Base-by-base conservation (phyloP, 495 filamentous ascomycete genomes). In the Podospora comata region DNA sequence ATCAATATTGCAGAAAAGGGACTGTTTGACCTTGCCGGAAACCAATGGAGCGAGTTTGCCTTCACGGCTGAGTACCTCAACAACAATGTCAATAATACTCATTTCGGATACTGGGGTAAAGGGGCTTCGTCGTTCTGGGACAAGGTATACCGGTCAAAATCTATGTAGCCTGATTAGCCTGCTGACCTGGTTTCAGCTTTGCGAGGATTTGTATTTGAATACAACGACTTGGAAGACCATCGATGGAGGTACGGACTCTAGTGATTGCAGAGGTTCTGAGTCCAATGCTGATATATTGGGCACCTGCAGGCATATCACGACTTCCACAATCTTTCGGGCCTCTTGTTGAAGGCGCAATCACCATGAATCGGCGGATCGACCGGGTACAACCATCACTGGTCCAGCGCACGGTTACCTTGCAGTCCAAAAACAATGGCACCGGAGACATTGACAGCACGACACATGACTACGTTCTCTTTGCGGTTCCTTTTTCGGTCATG, bases 401-500 rank as follows among this genome's bases (percentile, higher is more conserved):
- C 30, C 44, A 65, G 32, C 30, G 18, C 68, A 82, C 5, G 78
- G 82, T 65, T 79, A 77, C 18, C 74, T 61, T 34, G 62, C 34
- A 2, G 20, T 66, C 53, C 62, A 64, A 55, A 65, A 15, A 18
- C 20, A 79, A 4, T 75, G 82, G 2, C 73, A 78, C 0, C 83
- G 83, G 55, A 73, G 83, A 68, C 82, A 80, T 28, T 75, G 61
- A 34, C 6, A 63, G n/a, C 61, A 39, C 82, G 15, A 80, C 83
- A 7, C 89, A 85, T 70, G 88, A 91, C 74, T 91, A 90, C 75
- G 86, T 87, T 23, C 79, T 92, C 9, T 79, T 90, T 48, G 79
- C 88, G 15, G 81, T 82, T 0, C 89, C 89, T 7, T 90, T 91
- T 75, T 80, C 83, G 70, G 83, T 83, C 13, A 80, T 87, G 65